phyloP scores from a whole-genome alignment of 345 rosid genomes.

The Lepidium didymum region DNA sequence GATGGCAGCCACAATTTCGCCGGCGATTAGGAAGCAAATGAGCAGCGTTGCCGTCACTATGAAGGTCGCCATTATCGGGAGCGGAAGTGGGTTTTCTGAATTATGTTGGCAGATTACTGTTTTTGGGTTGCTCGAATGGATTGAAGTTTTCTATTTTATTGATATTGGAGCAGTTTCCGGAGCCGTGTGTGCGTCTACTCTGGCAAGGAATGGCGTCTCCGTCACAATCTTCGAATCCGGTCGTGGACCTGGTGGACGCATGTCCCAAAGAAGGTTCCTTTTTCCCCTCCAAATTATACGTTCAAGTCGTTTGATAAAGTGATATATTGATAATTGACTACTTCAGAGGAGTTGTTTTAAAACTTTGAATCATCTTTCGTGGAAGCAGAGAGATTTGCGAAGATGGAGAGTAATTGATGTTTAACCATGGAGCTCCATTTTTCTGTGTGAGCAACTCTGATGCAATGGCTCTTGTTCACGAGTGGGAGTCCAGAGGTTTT shows the following conservation, averaged over 20 bases:
- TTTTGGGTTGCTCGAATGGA: neutral
- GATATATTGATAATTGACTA: neutral
- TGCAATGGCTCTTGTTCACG: conserved; percentile 47
- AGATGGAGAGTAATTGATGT: conserved; percentile 62
- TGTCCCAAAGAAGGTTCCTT: conserved; percentile 77
- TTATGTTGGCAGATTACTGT: neutral
- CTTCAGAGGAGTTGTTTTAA: neutral
- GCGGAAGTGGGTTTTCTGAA: conserved; percentile 53
- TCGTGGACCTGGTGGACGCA: conserved; percentile 84
- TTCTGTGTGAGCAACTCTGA: conserved; percentile 44
- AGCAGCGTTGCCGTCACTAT: conserved; percentile 40
- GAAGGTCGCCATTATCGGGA: conserved; percentile 71
- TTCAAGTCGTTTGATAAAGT: neutral
- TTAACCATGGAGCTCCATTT: conserved; percentile 87
- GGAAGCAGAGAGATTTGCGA: conserved; percentile 47
- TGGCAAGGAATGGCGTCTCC: conserved; percentile 60
- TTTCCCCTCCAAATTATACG: neutral
- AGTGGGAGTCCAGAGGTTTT: conserved; percentile 68
- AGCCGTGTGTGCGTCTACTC: conserved; percentile 76
- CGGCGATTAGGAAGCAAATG: conserved; percentile 31
- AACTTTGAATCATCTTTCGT: neutral
- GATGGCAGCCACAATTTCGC: conserved; percentile 12
- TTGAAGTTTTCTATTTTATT: neutral
- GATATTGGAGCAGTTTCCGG: conserved; percentile 50
- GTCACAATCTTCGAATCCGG: conserved; percentile 77